Base-by-base conservation (phyloP, 2,329 filamentous ascomycete species). In the Coniochaeta hoffmannii region DNA sequence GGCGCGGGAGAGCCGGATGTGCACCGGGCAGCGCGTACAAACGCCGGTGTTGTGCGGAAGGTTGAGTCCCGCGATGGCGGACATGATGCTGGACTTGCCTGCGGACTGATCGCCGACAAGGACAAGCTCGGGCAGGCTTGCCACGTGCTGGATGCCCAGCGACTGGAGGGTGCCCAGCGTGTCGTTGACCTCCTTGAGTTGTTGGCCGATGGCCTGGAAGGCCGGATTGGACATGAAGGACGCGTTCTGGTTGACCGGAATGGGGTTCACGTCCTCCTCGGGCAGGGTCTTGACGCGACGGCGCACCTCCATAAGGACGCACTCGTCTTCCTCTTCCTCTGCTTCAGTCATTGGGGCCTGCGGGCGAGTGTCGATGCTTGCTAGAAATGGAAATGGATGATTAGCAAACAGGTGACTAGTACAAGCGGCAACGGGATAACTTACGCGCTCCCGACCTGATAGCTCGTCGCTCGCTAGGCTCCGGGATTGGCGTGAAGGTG, bases 31-130 rank as follows among this genome's bases (percentile, higher is more conserved):
- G 0, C 87, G 74, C 0, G 91, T 96, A 64, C 91, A 96, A 0
- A 87, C 88, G 0, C 86, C 87, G 4, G 81, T 80, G 38, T 80
- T 82, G 1, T 87, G 78, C 0, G 90, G 90, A 0, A 93, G 81
- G 19, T 85, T 84, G 24, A 94, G 85, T 4, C 86, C 87, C 0
- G 80, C 76, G 50, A 88, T 80, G 0, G 81, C 85, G 12, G 85
- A 85, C 79, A 81, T 81, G 5, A 81, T 65, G 28, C 74, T 90
- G 0, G 86, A 90, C 66, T 96, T 96, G 0, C 91, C 92, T 0
- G 90, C 87, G 0, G 83, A 89, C 64, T 96, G 91, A 51, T 96
- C 90, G 0, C 91, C 91, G 0, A 96, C 83, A 0, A 96, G 81
- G 6, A 93, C 88, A 10, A 95, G 83, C 61, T 90, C 89, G 0